These are phyloP conservation scores for Pythium coloratum DNA, from an alignment of 352 stramenopile species.

Conservation along the genomic window DNA sequence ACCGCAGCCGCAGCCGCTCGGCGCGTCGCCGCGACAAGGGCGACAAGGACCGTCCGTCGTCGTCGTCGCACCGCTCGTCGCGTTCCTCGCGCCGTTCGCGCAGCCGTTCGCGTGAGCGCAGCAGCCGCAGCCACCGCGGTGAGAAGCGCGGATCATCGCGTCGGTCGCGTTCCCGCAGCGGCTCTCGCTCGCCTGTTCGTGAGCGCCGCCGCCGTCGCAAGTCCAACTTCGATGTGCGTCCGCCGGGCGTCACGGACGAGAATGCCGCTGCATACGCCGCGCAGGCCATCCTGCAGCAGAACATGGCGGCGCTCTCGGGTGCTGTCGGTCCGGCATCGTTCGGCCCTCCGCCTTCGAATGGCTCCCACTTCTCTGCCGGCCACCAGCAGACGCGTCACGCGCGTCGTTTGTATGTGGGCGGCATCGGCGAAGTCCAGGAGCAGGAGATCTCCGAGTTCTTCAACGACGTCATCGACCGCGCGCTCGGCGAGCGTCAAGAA, in stretches of 20 bases:
- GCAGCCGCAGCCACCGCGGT: slow-evolving; percentile 31
- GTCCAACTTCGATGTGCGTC: slow-evolving; percentile 84
- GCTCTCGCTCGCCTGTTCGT: slow-evolving; percentile 24
- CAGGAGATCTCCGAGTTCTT: slow-evolving; percentile 90
- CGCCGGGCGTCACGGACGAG: slow-evolving; percentile 78
- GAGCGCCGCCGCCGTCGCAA: slow-evolving; percentile 57
- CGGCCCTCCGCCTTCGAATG: slow-evolving; percentile 34
- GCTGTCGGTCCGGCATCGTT: slow-evolving; percentile 69
- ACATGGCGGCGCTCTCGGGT: slow-evolving; percentile 67
- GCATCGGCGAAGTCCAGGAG: slow-evolving; percentile 84
- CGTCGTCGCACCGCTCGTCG: slow-evolving; percentile 37
- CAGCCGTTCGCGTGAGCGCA: slow-evolving; percentile 39
- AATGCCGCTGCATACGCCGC: slow-evolving; percentile 81
- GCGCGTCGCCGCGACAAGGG: slow-evolving; percentile 18
- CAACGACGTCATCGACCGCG: slow-evolving; percentile 90
- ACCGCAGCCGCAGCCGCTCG: slow-evolving; percentile 17
- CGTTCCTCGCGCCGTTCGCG: slow-evolving; percentile 43
- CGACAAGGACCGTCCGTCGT: slow-evolving; percentile 22
- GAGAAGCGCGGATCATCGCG: slow-evolving; percentile 51
- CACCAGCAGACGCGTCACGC: slow-evolving; percentile 95
- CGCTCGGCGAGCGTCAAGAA: slow-evolving; percentile 72
- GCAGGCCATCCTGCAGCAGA: slow-evolving; percentile 85
- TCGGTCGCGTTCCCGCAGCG: slow-evolving; percentile 40
- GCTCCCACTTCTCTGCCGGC: slow-evolving; percentile 12
- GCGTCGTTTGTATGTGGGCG: slow-evolving; percentile 96